These are phyloP conservation scores for Galeopsis tetrahit DNA, from an alignment of 257 asterid genomes.

Conservation along the genomic window DNA sequence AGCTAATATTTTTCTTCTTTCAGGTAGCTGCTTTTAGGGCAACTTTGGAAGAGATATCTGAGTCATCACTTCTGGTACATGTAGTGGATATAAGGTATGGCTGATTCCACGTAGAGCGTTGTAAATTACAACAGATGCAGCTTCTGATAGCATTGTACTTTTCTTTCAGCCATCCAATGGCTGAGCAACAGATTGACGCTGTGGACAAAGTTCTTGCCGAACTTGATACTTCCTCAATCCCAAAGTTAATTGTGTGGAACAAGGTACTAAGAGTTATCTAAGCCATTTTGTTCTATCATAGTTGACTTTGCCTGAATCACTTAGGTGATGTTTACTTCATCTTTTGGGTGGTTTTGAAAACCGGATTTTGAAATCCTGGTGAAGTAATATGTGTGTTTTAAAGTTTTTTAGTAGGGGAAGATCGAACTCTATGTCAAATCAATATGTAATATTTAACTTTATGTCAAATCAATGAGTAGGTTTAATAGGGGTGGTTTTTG, in stretches of 20 bases:
- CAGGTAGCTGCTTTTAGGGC: slow-evolving; percentile 99
- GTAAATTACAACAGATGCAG: slow-evolving; percentile 23
- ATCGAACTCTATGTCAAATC: no score
- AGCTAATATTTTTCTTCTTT: slow-evolving; percentile 23
- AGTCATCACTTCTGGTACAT: slow-evolving; percentile 92
- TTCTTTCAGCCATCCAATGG: slow-evolving; percentile 85
- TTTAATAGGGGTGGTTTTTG: no score
- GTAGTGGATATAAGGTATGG: slow-evolving; percentile 93
- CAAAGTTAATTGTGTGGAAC: slow-evolving; percentile 89
- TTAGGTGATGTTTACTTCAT: neutral
- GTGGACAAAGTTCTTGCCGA: slow-evolving; percentile 94
- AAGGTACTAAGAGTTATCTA: slow-evolving; percentile 56
- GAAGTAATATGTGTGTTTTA: no score
- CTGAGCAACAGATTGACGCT: slow-evolving; percentile 88
- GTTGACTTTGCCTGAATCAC: slow-evolving; percentile 4
- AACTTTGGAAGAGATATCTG: slow-evolving; percentile 90
- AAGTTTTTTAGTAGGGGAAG: no score
- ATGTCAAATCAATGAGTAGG: no score
- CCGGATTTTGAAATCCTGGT: neutral
- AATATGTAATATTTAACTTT: no score
- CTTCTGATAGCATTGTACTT: slow-evolving; percentile 42
- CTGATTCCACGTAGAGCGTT: slow-evolving; percentile 12
- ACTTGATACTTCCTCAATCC: slow-evolving; percentile 77
- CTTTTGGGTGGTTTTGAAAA: no score
- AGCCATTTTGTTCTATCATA: slow-evolving; percentile 11